A percentile compares a stretch with the other conserved stretches of the same genome.
These are phyloP conservation scores for Trametes hirsuta DNA, from an alignment of 1,284 basidiomycete species.

Conservation along the genomic window DNA sequence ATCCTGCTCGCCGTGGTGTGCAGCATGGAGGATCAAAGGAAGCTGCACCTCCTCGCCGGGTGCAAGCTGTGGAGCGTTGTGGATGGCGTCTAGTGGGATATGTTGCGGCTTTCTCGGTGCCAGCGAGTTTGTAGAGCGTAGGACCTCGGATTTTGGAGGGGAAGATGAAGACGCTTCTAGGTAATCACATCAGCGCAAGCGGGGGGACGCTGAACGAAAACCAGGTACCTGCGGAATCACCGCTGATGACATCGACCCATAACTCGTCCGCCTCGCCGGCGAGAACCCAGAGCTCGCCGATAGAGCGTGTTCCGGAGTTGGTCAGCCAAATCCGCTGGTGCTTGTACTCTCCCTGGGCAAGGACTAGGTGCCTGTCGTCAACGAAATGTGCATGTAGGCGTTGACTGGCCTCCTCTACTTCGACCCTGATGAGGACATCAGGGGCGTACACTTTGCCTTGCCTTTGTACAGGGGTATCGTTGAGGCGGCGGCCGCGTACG, in stretches of 20 bases:
- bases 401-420: conserved; percentile 63
- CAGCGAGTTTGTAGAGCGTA: conserved; percentile 61
- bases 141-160: conserved; percentile 35
- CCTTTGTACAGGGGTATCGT: conserved; percentile 70
- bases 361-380: conserved; percentile 50
- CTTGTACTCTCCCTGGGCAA: conserved; percentile 68
- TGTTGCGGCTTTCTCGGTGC: conserved; percentile 47
- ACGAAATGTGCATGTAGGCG: conserved; percentile 60
- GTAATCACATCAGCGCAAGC: neutral
- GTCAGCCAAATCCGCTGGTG: conserved; percentile 56
- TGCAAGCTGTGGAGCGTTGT: conserved; percentile 41
- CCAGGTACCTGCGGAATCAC: conserved; percentile 15
- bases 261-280: conserved; percentile 60
- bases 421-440: conserved; percentile 56
- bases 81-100: conserved; percentile 44
- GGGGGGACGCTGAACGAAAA: neutral
- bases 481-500: conserved; percentile 65
- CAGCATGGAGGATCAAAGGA: conserved; percentile 56
- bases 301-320: conserved; percentile 58
- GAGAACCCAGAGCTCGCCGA: conserved; percentile 73
- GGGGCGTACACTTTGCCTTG: conserved; percentile 68
- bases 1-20: conserved; percentile 49
- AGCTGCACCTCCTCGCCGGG: conserved; percentile 54
- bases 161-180: conserved; percentile 16
- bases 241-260: conserved; percentile 45